A percentile compares a stretch with the other conserved stretches of the same genome.
These are phyloP conservation scores for Ilyonectria robusta DNA, from an alignment of 2,329 filamentous ascomycete species.

Conservation along the genomic window DNA sequence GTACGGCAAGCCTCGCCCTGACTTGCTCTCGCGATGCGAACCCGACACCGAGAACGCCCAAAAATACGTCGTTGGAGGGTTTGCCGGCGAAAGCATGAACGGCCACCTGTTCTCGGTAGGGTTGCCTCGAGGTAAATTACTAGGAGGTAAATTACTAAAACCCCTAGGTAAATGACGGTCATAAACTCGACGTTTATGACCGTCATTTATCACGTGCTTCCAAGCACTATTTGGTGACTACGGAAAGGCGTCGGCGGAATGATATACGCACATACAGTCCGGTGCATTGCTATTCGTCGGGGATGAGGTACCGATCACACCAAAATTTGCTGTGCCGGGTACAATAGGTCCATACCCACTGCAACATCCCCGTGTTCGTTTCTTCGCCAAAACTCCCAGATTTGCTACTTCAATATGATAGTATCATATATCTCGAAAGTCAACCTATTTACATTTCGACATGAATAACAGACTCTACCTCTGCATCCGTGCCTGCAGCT, in stretches of 20 bases:
- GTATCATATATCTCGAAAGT: no score
- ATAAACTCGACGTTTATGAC: background rate
- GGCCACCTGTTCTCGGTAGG: constrained; percentile 78
- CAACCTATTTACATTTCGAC: no score
- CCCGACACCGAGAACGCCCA: constrained; percentile 77
- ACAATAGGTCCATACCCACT: no score
- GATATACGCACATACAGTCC: no score
- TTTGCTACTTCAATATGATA: no score
- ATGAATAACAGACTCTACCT: no score
- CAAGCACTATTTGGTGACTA: background rate
- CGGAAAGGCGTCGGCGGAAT: background rate
- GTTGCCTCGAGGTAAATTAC: background rate
- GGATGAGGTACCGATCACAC: no score
- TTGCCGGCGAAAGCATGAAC: constrained; percentile 64
- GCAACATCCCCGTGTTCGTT: no score
- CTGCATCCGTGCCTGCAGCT: no score
- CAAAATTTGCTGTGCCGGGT: no score
- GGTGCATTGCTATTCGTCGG: background rate
- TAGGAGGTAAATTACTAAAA: background rate
- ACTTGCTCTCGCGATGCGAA: constrained; percentile 84
- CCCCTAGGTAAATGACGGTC: background rate
- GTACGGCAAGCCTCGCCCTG: constrained; percentile 80
- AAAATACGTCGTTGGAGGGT: constrained; percentile 74
- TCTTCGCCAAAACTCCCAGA: no score
- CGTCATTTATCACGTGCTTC: background rate